phyloP scores from a whole-genome alignment of 768 basidiomycete species.

The Leucocoprinus birnbaumii region DNA sequence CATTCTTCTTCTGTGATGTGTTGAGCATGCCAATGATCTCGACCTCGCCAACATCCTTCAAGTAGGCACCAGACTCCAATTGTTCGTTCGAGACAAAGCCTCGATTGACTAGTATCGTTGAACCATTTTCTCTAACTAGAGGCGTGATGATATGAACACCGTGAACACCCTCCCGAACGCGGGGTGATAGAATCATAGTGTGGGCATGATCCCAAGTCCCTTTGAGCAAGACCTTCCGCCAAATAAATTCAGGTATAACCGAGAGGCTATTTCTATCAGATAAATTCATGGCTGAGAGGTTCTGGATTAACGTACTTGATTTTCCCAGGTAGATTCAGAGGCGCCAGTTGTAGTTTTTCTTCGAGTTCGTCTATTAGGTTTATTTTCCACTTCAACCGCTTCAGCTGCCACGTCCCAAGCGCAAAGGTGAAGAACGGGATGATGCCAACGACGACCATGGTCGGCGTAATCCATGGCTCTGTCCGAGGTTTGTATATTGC shows the following conservation, averaged over 20 bases:
- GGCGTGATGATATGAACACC: slow-evolving; percentile 91
- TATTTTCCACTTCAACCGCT: slow-evolving; percentile 93
- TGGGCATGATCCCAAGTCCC: slow-evolving; percentile 81
- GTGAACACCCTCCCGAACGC: slow-evolving; percentile 83
- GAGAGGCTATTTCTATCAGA: slow-evolving; percentile 40
- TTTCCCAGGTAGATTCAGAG: slow-evolving; percentile 74
- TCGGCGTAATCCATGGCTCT: slow-evolving; percentile 63
- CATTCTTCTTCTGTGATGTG: slow-evolving; percentile 67
- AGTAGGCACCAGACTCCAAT: slow-evolving; percentile 23
- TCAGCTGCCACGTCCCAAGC: slow-evolving; percentile 91
- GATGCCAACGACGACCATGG: slow-evolving; percentile 72
- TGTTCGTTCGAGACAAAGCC: slow-evolving; percentile 78
- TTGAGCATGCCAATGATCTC: slow-evolving; percentile 87
- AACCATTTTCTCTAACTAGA: slow-evolving; percentile 71
- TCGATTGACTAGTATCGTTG: slow-evolving; percentile 88
- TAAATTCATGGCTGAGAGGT: background rate
- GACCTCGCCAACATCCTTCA: slow-evolving; percentile 51
- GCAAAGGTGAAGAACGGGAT: slow-evolving; percentile 90
- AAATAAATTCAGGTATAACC: slow-evolving; percentile 85
- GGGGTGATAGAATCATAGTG: slow-evolving; percentile 79
- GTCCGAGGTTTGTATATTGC: slow-evolving; percentile 54
- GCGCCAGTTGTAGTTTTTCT: slow-evolving; percentile 78
- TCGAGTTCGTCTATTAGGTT: slow-evolving; percentile 91
- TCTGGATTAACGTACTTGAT: slow-evolving; percentile 78
- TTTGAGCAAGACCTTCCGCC: slow-evolving; percentile 75